Base-by-base conservation (phyloP, 2,329 filamentous ascomycete species). In the Diaporthe vaccinii region DNA sequence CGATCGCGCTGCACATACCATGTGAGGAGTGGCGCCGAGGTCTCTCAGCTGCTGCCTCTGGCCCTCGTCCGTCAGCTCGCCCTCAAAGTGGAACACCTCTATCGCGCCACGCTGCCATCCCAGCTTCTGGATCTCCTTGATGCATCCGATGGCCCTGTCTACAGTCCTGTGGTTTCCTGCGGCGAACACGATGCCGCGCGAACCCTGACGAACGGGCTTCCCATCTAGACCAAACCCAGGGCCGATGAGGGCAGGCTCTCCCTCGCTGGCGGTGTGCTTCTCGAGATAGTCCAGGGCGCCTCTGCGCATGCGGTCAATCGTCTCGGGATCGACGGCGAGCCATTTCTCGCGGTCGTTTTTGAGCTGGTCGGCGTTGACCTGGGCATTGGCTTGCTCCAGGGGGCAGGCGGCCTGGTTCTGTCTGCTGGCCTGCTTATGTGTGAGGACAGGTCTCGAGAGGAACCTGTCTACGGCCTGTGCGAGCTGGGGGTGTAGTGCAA, bases 281-380 rank as follows among this genome's bases (percentile, higher is more conserved):
- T 74, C 75, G 17, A 76, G 75, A 22, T 62, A 75, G 51, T 25
- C 53, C 51, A 75, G 51, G 8, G 75, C 75, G 2, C 46, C 75
- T 39, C 31, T 34, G 39, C 75, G 59, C 75, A 76, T 76, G 14
- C 15, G 44, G 10, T 68, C 36, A 25, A 76, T 67, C 8, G 51
- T 25, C 17, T 39, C 68, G 34, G 73, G 44, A 22, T 28, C 59
- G 17, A 76, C 58, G n/a, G 55, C 51, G 10, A 57, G 49, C 75
- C 75, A 76, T 46, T 55, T 57, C n/a, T 41, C 39, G 58, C n/a
- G 75, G 67, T 74, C 72, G n/a, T 41, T 57, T 46, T 25, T 10
- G 58, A 76, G 72, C 72, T 76, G 75, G 59, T 76, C 75, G 4
- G 67, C 36, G 68, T 76, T 76, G 67, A 76, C 75, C 73, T 76